Evolutionary conservation across 441 rosid species (phyloP).

Genomic region (Francoa sonchifolia): DNA sequence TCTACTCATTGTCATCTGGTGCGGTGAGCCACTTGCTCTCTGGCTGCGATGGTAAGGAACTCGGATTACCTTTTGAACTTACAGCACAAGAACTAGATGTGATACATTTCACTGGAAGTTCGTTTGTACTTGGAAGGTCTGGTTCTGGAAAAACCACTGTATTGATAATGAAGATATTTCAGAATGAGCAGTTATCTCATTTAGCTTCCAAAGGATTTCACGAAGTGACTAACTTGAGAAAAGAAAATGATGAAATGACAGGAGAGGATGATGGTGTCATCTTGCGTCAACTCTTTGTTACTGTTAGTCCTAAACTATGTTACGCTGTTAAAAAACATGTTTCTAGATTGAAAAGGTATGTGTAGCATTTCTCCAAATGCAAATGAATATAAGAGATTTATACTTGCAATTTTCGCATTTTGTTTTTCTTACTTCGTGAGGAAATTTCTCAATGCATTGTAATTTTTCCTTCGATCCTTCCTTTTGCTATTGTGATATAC

Average conservation of each 20-base stretch:
- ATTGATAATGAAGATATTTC: conserved; percentile 8
- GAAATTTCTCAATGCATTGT: no score
- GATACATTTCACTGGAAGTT: background rate
- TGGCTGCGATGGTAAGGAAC: background rate
- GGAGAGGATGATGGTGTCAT: background rate
- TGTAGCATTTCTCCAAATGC: no score
- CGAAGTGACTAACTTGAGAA: background rate
- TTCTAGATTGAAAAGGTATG: conserved; percentile 12
- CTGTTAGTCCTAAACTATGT: conserved; percentile 13
- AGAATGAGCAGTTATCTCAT: conserved; percentile 5
- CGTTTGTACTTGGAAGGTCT: conserved; percentile 11
- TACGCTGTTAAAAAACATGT: conserved; percentile 12
- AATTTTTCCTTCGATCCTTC: no score
- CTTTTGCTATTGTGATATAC: no score
- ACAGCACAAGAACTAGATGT: conserved; percentile 6
- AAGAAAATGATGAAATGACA: background rate
- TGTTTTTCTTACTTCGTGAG: no score
- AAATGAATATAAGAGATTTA: no score
- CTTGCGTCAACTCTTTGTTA: conserved; percentile 12
- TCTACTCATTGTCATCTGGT: conserved; percentile 3
- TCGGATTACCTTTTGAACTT: conserved; percentile 6
- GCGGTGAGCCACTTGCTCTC: conserved; percentile 3
- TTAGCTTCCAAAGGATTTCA: conserved; percentile 3
- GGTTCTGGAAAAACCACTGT: conserved; percentile 13
- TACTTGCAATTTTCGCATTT: no score